Base-by-base conservation (phyloP, 495 filamentous ascomycete genomes). In the Annulohypoxylon maeteangense region DNA sequence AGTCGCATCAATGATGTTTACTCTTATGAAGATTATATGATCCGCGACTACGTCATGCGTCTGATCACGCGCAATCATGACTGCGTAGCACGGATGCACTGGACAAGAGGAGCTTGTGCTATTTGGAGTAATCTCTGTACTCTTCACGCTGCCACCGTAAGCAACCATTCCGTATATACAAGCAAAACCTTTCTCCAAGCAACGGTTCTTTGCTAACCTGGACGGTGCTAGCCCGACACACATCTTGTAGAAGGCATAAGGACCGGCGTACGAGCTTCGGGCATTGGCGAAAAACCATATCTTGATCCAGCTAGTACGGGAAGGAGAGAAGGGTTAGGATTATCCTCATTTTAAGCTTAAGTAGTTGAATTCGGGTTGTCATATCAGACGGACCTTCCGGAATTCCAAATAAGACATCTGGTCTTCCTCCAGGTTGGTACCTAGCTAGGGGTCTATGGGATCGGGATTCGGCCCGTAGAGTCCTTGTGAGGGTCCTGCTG, bases 221-320 rank as follows among this genome's bases (percentile, higher is more conserved):
- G 3, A 23, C 20, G 14, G n/a, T 44, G 31, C 34, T 62, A 83
- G 80, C 81, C 80, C 4, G 81, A 83, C 62, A 82, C 80, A 3
- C 78, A 81, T 66, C 75, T 82, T 1, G 80, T 82, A 0, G 72
- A 76, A 3, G 79, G 78, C 3, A 71, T 75, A 42, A 47, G 79
- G 44, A 78, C 75, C 0, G 84, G 83, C 1, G 78, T 83, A 14
- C 75, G 83, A 14, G 82, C 81, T 8, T 77, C 78, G 3, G 78
- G 80, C 3, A 80, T 82, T 27, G 84, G 83, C 0, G 84, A 87
- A 53, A 70, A 77, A 31, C 83, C 83, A 7, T 86, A 84, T 63
- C 62, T 87, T 7, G 84, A 86, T 62, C 81, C 83, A 4, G 76
- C 80, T 4, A 80, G 77, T 36, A 85, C 36, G 68, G 78, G 81